Evolutionary conservation across 495 filamentous ascomycete genomes (phyloP).

Genomic region (Penicillium malachiteum): DNA sequence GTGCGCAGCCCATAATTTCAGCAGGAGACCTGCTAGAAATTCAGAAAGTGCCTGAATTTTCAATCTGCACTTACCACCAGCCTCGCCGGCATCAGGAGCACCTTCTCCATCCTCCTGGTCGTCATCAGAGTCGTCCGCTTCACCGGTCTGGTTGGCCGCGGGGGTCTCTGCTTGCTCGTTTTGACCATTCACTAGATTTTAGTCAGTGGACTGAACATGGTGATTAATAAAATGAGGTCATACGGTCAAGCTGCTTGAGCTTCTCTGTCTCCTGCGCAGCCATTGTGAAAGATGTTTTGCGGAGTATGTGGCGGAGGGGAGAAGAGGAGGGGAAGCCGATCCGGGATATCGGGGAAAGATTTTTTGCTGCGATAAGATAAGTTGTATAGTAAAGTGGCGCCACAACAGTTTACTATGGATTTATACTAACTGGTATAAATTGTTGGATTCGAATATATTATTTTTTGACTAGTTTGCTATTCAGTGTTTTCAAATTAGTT

Average conservation of each 20-base stretch:
- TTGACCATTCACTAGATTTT: constrained; percentile 46
- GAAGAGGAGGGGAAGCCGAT: constrained; percentile 20
- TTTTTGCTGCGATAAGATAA: constrained; percentile 34
- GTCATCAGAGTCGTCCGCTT: constrained; percentile 68
- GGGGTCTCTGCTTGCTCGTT: constrained; percentile 42
- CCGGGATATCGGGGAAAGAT: constrained; percentile 27
- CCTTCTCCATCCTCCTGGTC: constrained; percentile 51
- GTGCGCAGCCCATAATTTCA: constrained; percentile 2
- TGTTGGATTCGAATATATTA: too few species aligned
- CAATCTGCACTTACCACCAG: constrained; percentile 37
- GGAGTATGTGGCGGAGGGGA: constrained; percentile 8
- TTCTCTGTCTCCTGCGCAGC: constrained; percentile 53
- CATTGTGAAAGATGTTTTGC: constrained; percentile 36
- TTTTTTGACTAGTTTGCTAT: too few species aligned
- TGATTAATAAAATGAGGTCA: constrained; percentile 8
- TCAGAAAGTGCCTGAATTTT: neutral
- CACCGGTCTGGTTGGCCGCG: constrained; percentile 39
- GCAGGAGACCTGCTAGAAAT: neutral
- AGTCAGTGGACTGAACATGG: constrained; percentile 17
- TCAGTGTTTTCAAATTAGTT: too few species aligned
- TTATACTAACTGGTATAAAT: too few species aligned
- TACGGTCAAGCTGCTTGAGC: constrained; percentile 53
- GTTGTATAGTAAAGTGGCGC: constrained; percentile 1
- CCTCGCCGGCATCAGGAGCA: constrained; percentile 39
- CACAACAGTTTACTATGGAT: too few species aligned